Conservation (phyloP, 2,329 filamentous ascomycete genomes). For the Cercospora citrullina region DNA sequence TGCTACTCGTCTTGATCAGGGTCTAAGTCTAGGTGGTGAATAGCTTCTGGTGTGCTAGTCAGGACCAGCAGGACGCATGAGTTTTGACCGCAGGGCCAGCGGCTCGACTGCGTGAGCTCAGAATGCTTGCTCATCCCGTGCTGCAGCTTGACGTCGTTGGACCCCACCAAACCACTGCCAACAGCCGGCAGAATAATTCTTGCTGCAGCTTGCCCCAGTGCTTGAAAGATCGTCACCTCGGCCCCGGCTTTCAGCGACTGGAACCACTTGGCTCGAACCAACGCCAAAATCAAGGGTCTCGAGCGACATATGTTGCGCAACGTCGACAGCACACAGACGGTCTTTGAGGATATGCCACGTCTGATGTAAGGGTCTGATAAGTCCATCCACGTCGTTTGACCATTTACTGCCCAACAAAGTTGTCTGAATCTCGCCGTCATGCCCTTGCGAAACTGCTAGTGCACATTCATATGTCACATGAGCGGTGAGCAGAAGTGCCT, state of each 20-base stretch:
- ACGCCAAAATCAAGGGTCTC: neutral
- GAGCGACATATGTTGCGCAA: neutral
- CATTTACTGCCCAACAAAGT: neutral
- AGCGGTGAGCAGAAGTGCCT: conserved; percentile 11
- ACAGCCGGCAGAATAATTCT: neutral
- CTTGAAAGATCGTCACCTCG: conserved; percentile 8
- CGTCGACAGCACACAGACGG: neutral
- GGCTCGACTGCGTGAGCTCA: conserved; percentile 10
- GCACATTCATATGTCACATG: conserved; percentile 4
- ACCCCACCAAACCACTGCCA: conserved; percentile 6
- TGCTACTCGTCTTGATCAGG: neutral
- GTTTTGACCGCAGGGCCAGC: conserved; percentile 3
- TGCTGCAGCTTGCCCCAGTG: neutral
- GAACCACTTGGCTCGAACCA: conserved; percentile 15
- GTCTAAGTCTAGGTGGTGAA: neutral
- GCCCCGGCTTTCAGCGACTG: conserved; percentile 1
- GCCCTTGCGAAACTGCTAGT: neutral
- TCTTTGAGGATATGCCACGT: neutral
- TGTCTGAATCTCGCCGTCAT: neutral
- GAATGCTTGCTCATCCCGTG: conserved; percentile 2
- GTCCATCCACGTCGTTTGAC: neutral
- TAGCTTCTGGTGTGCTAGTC: conserved; percentile 9
- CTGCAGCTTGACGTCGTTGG: conserved; percentile 19
- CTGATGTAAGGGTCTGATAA: neutral
- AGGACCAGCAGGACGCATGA: conserved; percentile 14